phyloP scores from a whole-genome alignment of 1,284 basidiomycete genomes.

The Xerocomus cyaneibrunnescens region DNA sequence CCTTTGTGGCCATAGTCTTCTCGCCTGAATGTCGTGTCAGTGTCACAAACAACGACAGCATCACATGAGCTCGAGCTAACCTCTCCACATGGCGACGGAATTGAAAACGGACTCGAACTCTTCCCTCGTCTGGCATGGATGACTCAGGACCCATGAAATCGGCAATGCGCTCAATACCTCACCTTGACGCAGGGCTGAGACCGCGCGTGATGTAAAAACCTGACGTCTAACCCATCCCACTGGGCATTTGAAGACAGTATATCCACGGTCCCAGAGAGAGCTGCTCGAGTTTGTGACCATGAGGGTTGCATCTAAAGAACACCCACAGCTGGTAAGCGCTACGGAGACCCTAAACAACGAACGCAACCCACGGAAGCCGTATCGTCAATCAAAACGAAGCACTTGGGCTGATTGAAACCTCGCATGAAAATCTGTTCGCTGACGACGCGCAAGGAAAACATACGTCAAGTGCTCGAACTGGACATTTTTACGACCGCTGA shows the following conservation, averaged over 20 bases:
- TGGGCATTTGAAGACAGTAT: slow-evolving; percentile 9
- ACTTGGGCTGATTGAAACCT: slow-evolving; percentile 21
- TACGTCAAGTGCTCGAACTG: slow-evolving; percentile 22
- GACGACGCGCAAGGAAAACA: slow-evolving; percentile 1
- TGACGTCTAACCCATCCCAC: slow-evolving; percentile 25
- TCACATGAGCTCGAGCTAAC: slow-evolving; percentile 7
- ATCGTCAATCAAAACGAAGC: slow-evolving; percentile 28
- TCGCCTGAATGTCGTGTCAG: slow-evolving; percentile 11
- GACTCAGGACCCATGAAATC: background rate
- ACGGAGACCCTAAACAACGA: background rate
- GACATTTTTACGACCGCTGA: slow-evolving; percentile 16
- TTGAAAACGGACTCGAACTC: slow-evolving; percentile 27
- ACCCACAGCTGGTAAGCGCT: background rate
- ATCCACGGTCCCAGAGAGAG: slow-evolving; percentile 21
- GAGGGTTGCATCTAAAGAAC: slow-evolving; percentile 21
- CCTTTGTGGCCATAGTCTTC: slow-evolving; percentile 19
- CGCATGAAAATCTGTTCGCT: slow-evolving; percentile 5
- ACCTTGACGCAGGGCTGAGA: slow-evolving; percentile 15
- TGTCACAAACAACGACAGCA: background rate
- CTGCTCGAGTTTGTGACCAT: slow-evolving; percentile 24
- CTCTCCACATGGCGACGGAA: slow-evolving; percentile 22
- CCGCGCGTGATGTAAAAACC: slow-evolving; percentile 19
- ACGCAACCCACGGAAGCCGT: slow-evolving; percentile 19
- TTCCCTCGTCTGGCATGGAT: slow-evolving; percentile 9
- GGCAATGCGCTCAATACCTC: background rate